Conservation (phyloP, 2,329 filamentous ascomycete species). For the Rugonectria rugulosa region DNA sequence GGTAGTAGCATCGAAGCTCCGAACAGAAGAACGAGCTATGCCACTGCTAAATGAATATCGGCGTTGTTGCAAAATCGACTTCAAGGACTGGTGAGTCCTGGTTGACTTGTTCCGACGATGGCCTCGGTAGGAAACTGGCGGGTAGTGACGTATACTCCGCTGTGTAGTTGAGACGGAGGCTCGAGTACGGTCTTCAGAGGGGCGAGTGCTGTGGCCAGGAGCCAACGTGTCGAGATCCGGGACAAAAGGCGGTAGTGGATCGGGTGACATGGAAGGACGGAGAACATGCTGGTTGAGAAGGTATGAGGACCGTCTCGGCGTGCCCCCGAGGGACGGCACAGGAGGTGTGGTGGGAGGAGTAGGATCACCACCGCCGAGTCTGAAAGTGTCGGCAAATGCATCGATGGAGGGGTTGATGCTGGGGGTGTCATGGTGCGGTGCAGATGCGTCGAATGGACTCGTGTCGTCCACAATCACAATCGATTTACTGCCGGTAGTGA, state of each 20-base stretch:
- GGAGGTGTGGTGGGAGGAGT: slow-evolving; percentile 71
- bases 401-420: slow-evolving; percentile 57
- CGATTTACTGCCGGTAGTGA: slow-evolving; percentile 85
- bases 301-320: slow-evolving; percentile 63
- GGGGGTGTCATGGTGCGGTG: slow-evolving; percentile 57
- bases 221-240: slow-evolving; percentile 55
- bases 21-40: slow-evolving; percentile 57
- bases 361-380: slow-evolving; percentile 57
- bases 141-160: slow-evolving; percentile 36
- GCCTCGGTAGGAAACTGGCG: slow-evolving; percentile 42
- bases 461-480: slow-evolving; percentile 87
- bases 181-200: slow-evolving; percentile 45
- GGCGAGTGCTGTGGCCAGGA: slow-evolving; percentile 33
- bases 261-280: slow-evolving; percentile 45
- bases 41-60: slow-evolving; percentile 69
- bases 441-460: slow-evolving; percentile 54
- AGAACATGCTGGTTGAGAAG: slow-evolving; percentile 58
- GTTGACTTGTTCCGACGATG: slow-evolving; percentile 58
- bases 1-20: slow-evolving; percentile 66
- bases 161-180: slow-evolving; percentile 41
- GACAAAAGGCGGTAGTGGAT: slow-evolving; percentile 56
- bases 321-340: slow-evolving; percentile 47
- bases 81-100: slow-evolving; percentile 57
- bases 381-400: slow-evolving; percentile 60
- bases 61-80: slow-evolving; percentile 61